Evolutionary conservation across 345 rosid species (phyloP).

Genomic region (Acer negundo): DNA sequence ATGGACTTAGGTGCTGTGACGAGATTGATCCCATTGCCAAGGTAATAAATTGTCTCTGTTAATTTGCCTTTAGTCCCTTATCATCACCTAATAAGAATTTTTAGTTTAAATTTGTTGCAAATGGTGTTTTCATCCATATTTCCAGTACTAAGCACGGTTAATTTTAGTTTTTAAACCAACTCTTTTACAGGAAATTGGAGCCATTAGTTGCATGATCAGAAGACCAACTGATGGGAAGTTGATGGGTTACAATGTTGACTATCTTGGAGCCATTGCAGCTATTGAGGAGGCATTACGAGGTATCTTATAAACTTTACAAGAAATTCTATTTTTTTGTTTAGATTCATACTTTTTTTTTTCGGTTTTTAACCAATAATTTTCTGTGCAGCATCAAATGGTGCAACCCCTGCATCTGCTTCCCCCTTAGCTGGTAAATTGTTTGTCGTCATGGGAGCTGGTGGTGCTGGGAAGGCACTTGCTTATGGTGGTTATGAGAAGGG

Average conservation of each 20-base stretch:
- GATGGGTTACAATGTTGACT: slow-evolving; percentile 59
- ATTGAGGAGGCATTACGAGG: slow-evolving; percentile 65
- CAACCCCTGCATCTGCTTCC: slow-evolving; percentile 30
- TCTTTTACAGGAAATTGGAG: slow-evolving; percentile 49
- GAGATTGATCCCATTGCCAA: slow-evolving; percentile 55
- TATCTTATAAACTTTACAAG: slow-evolving; percentile 18
- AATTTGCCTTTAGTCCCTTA: neutral
- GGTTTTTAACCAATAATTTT: neutral
- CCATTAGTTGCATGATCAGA: slow-evolving; percentile 59
- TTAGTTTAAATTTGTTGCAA: neutral
- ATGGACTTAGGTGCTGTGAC: slow-evolving; percentile 52
- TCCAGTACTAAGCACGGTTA: neutral
- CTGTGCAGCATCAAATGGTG: slow-evolving; percentile 43
- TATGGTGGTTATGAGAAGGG: slow-evolving; percentile 62
- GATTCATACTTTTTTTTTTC: neutral
- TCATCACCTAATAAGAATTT: neutral
- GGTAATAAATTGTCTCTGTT: slow-evolving; percentile 27
- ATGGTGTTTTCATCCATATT: neutral
- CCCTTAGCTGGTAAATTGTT: slow-evolving; percentile 65
- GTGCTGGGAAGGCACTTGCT: slow-evolving; percentile 71
- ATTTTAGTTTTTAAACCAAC: neutral
- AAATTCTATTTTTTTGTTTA: neutral
- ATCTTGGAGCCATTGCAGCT: slow-evolving; percentile 61
- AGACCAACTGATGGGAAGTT: slow-evolving; percentile 53
- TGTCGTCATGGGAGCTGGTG: slow-evolving; percentile 72